Evolutionary conservation across 805 yeast genomes (phyloP), one percentile per base, ranked within the genome.

Genomic region (Candida qinlingensis): DNA sequence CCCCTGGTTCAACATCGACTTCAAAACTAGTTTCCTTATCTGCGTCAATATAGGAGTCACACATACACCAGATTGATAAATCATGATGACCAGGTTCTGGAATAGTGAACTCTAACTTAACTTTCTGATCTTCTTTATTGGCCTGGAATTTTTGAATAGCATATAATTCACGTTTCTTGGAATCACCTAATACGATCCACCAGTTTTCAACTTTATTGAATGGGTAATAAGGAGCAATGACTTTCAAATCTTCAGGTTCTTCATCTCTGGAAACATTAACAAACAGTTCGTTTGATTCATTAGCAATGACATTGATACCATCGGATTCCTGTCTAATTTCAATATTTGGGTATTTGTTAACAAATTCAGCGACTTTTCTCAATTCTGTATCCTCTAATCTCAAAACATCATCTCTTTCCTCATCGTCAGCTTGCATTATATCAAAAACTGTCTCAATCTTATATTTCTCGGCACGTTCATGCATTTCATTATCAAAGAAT

Each of bases 41-140:
- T 3, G 90, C 95, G 61, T 91, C 98, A n/a, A 88, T 60, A 58
- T 91, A 92, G 0, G 96, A 83, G 59, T 91, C 97, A 67, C 97
- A 86, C 62, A 91, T 78, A 60, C 92, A 82, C 96, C 96, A 91
- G 1, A 89, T 69, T 0, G 82, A 77, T 28, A 91, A 65, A 13
- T 73, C 61, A 47, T 83, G 86, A 5, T 70, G 62, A 0, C 96
- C 97, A 4, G 77, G 63, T 4, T 67, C 72, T 0, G 87, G 81
- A 8, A 88, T 58, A 0, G 79, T 69, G 51, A 87, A 78, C 29
- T 74, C 76, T 40, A 92, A 53, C 6, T 68, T 69, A 12, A 83
- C 72, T 4, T 64, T 59, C 60, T 83, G 87, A 1, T 64, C 62
- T 51, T 81, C 81, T 51, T 76, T 73, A 8, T 70, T 61, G 3